Evolutionary conservation across 2,329 filamentous ascomycete species (phyloP).

Genomic region (Waltergamsia citrina): DNA sequence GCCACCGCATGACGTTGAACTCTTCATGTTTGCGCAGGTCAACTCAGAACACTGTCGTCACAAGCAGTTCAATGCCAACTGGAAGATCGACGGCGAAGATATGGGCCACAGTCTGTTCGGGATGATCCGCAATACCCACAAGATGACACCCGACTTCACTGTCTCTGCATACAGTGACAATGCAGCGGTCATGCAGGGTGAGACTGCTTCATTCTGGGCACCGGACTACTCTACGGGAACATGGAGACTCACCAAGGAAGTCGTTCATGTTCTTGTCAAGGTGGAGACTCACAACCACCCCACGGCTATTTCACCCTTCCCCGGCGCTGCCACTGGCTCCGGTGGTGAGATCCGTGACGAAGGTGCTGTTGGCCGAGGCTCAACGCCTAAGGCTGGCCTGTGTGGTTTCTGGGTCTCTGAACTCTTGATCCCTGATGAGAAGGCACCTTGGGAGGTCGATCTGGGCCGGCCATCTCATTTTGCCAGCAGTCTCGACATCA

Average conservation of each 20-base stretch:
- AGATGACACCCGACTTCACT: slow-evolving; percentile 69
- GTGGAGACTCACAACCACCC: slow-evolving; percentile 98
- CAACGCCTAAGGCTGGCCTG: slow-evolving; percentile 84
- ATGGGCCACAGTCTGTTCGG: slow-evolving; percentile 79
- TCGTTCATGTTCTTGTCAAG: slow-evolving; percentile 81
- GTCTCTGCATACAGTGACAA: slow-evolving; percentile 97
- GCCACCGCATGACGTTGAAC: slow-evolving; percentile 77
- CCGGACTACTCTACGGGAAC: slow-evolving; percentile 78
- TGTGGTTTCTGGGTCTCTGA: slow-evolving; percentile 94
- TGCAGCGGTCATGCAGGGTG: slow-evolving; percentile 64
- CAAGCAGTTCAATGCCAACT: slow-evolving; percentile 95
- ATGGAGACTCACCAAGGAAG: slow-evolving; percentile 81
- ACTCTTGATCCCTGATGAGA: slow-evolving; percentile 74
- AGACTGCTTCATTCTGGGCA: slow-evolving; percentile 56
- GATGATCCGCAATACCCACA: slow-evolving; percentile 96
- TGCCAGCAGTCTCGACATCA: slow-evolving; percentile 89
- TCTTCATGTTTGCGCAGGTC: slow-evolving; percentile 99
- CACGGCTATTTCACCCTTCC: slow-evolving; percentile 86
- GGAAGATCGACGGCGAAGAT: slow-evolving; percentile 81
- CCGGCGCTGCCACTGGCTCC: slow-evolving; percentile 88
- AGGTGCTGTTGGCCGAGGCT: slow-evolving; percentile 86
- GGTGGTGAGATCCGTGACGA: slow-evolving; percentile 95
- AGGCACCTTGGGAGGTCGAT: slow-evolving; percentile 83
- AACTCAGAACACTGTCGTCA: slow-evolving; percentile 86
- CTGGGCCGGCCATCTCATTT: slow-evolving; percentile 86